phyloP scores from a whole-genome alignment of 768 basidiomycete species.

The Amyloporia xantha region DNA sequence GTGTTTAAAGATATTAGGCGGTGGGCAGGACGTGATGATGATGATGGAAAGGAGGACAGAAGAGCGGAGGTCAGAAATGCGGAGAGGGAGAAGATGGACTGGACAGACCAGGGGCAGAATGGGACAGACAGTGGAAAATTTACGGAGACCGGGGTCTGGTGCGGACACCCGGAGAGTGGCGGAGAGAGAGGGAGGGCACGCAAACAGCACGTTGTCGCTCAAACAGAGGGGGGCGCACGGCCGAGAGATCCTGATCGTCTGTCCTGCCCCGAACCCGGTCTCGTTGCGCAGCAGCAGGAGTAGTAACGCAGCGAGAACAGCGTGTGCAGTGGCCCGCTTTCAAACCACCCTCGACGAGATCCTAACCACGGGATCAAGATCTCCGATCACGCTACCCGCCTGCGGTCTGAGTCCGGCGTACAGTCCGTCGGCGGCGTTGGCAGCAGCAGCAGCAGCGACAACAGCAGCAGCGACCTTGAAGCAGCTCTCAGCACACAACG shows the following conservation, averaged over 20 bases:
- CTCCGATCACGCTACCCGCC: not conserved
- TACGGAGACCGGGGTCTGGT: conserved; percentile 12
- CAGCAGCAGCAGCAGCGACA: not conserved
- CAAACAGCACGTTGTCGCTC: not conserved
- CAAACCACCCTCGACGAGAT: not conserved
- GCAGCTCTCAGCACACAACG: not conserved
- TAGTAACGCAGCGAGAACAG: not conserved
- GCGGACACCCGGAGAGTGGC: not conserved
- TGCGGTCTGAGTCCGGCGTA: not conserved
- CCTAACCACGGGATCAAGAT: not conserved
- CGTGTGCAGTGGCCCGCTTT: not conserved
- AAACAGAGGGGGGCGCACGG: not conserved
- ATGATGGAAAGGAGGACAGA: conserved; percentile 5
- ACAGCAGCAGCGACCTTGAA: not conserved
- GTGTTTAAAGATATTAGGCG: conserved; percentile 11
- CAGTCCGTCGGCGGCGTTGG: not conserved
- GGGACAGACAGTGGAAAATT: conserved; percentile 7
- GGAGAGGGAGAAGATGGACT: conserved; percentile 6
- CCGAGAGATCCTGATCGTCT: not conserved
- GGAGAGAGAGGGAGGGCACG: too few relatives aligned
- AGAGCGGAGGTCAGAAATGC: conserved; percentile 1
- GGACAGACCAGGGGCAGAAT: conserved; percentile 4
- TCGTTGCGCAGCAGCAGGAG: not conserved
- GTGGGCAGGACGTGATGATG: not conserved
- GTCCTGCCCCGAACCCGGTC: not conserved